Conservation (phyloP, 495 filamentous ascomycete genomes). For the Glonium stellatum region DNA sequence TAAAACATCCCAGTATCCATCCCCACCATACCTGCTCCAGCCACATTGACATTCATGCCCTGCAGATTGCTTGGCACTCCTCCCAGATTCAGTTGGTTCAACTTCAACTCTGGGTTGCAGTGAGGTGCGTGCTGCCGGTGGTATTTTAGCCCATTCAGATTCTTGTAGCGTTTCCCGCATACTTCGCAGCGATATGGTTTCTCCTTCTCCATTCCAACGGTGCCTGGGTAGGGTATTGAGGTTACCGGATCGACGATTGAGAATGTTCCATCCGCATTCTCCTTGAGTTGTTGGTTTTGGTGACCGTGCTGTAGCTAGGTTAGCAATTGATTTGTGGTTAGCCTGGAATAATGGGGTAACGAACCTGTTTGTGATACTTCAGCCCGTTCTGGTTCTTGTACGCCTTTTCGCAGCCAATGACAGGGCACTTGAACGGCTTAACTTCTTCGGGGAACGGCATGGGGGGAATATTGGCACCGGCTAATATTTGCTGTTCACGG, state of each 20-base stretch:
- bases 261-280: constrained; percentile 93
- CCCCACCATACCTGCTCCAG: constrained; percentile 35
- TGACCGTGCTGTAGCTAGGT: constrained; percentile 68
- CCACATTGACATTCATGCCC: constrained; percentile 36
- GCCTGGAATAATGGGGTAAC: constrained; percentile 26
- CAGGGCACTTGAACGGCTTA: constrained; percentile 95
- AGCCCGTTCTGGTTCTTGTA: constrained; percentile 99
- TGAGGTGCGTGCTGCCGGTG: constrained; percentile 36
- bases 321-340: constrained; percentile 30
- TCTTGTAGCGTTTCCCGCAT: constrained; percentile 99
- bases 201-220: constrained; percentile 98
- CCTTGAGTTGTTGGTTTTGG: constrained; percentile 88
- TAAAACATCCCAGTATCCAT: constrained; percentile 34
- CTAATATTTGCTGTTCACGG: constrained; percentile 66
- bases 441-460: constrained; percentile 51
- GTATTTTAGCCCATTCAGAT: constrained; percentile 62
- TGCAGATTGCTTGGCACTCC: constrained; percentile 24
- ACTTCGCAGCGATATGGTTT: constrained; percentile 96
- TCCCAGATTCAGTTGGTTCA: constrained; percentile 19
- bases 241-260: constrained; percentile 98
- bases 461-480: constrained; percentile 34
- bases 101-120: constrained; percentile 38
- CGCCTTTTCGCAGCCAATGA: constrained; percentile 97
- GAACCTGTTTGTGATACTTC: constrained; percentile 74
- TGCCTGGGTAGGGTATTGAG: constrained; percentile 86